Evolutionary conservation across 495 filamentous ascomycete genomes (phyloP).

Genomic region (Penicillium coffeae): DNA sequence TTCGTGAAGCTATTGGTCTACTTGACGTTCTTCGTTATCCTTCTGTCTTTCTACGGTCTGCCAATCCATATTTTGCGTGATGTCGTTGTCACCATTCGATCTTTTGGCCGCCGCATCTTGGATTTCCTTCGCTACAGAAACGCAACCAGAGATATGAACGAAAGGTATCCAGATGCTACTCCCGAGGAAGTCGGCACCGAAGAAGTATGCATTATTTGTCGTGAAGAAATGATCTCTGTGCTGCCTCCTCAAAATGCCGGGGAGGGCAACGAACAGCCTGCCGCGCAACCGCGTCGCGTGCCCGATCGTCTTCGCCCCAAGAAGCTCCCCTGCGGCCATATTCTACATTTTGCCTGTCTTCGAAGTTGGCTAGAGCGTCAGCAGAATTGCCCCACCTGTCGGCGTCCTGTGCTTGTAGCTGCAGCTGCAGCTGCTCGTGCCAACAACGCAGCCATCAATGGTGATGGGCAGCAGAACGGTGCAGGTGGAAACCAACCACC

Average conservation of each 20-base stretch:
- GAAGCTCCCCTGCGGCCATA: constrained; percentile 93
- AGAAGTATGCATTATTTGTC: constrained; percentile 95
- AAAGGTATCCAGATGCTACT: constrained; percentile 87
- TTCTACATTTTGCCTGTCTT: constrained; percentile 89
- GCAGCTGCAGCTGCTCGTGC: constrained; percentile 23
- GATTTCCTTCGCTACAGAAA: constrained; percentile 86
- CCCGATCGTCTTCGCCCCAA: constrained; percentile 87
- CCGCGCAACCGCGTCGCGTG: constrained; percentile 21
- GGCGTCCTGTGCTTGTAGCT: constrained; percentile 62
- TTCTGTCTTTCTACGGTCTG: constrained; percentile 88
- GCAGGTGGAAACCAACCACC: constrained; percentile 25
- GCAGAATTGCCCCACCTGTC: constrained; percentile 94
- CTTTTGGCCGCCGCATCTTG: constrained; percentile 79
- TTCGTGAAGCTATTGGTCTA: constrained; percentile 89
- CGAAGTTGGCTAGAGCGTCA: constrained; percentile 98
- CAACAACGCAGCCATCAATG: constrained; percentile 27
- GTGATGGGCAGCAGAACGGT: constrained; percentile 23
- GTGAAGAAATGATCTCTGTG: constrained; percentile 90
- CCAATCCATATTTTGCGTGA: constrained; percentile 96
- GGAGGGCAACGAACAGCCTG: constrained; percentile 26
- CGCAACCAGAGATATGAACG: constrained; percentile 87
- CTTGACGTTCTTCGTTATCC: constrained; percentile 84
- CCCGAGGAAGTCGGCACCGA: constrained; percentile 78
- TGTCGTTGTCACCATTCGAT: constrained; percentile 86
- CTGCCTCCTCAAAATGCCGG: constrained; percentile 29